phyloP scores from a whole-genome alignment of 176 grass and related monocot species.

The Eragrostis curvula region DNA sequence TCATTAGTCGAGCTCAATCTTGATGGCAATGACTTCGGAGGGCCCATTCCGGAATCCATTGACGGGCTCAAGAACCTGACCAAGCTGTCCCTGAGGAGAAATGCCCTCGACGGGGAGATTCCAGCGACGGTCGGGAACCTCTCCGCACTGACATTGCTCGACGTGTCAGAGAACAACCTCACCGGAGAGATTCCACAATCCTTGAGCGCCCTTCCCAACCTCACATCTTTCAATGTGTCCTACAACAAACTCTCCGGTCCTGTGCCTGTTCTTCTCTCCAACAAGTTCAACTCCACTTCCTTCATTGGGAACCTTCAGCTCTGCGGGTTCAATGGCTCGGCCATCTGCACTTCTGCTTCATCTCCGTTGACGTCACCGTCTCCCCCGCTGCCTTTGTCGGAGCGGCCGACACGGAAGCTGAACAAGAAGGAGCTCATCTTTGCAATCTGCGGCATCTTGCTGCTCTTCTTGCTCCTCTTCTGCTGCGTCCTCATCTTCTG shows the following conservation, averaged over 20 bases:
- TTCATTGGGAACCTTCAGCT: slow-evolving; percentile 84
- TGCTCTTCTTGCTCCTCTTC: slow-evolving; percentile 75
- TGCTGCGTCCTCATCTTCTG: slow-evolving; percentile 71
- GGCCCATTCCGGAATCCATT: slow-evolving; percentile 56
- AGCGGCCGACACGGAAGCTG: slow-evolving; percentile 53
- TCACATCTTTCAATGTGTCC: slow-evolving; percentile 77
- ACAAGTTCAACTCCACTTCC: slow-evolving; percentile 91
- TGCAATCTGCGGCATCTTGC: slow-evolving; percentile 59
- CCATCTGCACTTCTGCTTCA: slow-evolving; percentile 71
- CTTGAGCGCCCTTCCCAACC: slow-evolving; percentile 55
- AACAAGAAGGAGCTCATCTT: slow-evolving; percentile 75
- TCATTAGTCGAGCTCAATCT: slow-evolving; percentile 55
- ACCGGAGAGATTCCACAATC: slow-evolving; percentile 74
- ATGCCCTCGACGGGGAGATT: slow-evolving; percentile 69
- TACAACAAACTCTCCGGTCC: slow-evolving; percentile 75
- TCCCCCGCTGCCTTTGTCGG: slow-evolving; percentile 37
- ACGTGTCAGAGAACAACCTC: slow-evolving; percentile 88
- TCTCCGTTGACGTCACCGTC: slow-evolving; percentile 43
- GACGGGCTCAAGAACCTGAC: slow-evolving; percentile 69
- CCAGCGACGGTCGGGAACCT: slow-evolving; percentile 66
- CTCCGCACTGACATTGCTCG: slow-evolving; percentile 60
- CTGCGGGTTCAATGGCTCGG: slow-evolving; percentile 78
- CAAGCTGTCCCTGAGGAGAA: slow-evolving; percentile 57
- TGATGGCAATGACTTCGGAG: slow-evolving; percentile 61
- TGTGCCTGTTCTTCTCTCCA: slow-evolving; percentile 67